Evolutionary conservation across 768 basidiomycete species (phyloP).

Genomic region (Boletellus ananas): DNA sequence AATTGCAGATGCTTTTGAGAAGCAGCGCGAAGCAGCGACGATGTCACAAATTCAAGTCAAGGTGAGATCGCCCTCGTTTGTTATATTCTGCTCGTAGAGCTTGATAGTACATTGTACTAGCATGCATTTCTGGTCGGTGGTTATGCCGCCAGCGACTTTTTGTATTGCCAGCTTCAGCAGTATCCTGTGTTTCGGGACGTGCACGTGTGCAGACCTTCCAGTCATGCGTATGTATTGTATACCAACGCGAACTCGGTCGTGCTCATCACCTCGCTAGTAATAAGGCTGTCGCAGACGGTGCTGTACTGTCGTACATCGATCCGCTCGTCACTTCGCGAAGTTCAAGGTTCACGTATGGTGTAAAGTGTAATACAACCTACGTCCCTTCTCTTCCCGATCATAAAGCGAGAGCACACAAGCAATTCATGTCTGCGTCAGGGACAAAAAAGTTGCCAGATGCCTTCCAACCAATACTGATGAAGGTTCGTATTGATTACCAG

Average conservation of each 20-base stretch:
- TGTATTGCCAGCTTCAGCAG: constrained; percentile 19
- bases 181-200: constrained; percentile 33
- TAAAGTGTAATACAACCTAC: constrained; percentile 28
- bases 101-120: constrained; percentile 6
- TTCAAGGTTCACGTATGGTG: constrained; percentile 39
- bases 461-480: constrained; percentile 36
- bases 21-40: constrained; percentile 22
- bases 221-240: constrained; percentile 39
- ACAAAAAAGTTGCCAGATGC: constrained; percentile 25
- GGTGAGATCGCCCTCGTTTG: neutral
- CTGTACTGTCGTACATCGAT: constrained; percentile 37
- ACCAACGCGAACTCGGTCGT: neutral
- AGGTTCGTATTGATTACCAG: constrained; percentile 14
- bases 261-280: constrained; percentile 22
- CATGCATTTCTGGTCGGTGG: constrained; percentile 48
- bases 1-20: constrained; percentile 32
- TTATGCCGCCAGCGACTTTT: constrained; percentile 34
- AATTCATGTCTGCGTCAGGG: constrained; percentile 26
- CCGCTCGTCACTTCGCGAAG: constrained; percentile 43
- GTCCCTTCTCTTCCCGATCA: constrained; percentile 35
- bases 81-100: neutral
- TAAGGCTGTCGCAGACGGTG: constrained; percentile 52
- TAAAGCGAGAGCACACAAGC: constrained; percentile 22
- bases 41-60: constrained; percentile 24
- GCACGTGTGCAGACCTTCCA: constrained; percentile 44